Conservation (phyloP, 2,329 filamentous ascomycete species). For the Penicillium sp. region DNA sequence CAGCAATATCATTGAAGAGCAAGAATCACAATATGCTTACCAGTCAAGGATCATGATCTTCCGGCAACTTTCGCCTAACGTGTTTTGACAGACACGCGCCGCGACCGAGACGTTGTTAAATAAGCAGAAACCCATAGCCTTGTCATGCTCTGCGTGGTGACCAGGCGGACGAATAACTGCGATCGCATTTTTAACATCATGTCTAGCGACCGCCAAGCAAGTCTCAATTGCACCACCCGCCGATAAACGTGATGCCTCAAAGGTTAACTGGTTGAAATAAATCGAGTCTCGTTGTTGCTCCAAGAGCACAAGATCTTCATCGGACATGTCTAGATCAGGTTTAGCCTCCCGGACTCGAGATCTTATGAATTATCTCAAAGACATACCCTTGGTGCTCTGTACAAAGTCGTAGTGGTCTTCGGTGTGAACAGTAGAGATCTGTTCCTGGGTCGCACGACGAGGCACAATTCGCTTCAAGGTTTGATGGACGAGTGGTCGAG, state of each 20-base stretch:
- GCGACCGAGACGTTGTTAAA: constrained; percentile 98
- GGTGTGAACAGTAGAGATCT: constrained; percentile 79
- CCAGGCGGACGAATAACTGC: constrained; percentile 93
- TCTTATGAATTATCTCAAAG: neutral
- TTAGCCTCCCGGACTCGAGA: constrained; percentile 13
- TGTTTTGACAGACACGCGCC: constrained; percentile 79
- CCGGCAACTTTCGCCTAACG: constrained; percentile 76
- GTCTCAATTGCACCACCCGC: constrained; percentile 95
- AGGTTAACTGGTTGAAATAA: constrained; percentile 81
- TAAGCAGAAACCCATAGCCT: constrained; percentile 91
- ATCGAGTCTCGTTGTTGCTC: constrained; percentile 73
- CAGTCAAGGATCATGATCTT: constrained; percentile 94
- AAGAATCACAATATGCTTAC: constrained; percentile 55
- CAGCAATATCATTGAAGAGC: neutral
- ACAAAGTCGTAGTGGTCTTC: constrained; percentile 80
- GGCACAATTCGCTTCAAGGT: constrained; percentile 71
- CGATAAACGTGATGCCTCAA: constrained; percentile 76
- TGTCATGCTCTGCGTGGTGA: constrained; percentile 86
- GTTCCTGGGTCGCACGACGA: constrained; percentile 72
- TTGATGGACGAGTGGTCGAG: constrained; percentile 51
- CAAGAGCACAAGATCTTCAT: constrained; percentile 67
- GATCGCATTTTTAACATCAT: constrained; percentile 88
- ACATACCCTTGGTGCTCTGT: constrained; percentile 52
- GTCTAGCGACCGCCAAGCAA: constrained; percentile 82
- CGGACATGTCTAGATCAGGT: constrained; percentile 44